phyloP scores from a whole-genome alignment of 345 rosid species.

The Syzygium oleosum region DNA sequence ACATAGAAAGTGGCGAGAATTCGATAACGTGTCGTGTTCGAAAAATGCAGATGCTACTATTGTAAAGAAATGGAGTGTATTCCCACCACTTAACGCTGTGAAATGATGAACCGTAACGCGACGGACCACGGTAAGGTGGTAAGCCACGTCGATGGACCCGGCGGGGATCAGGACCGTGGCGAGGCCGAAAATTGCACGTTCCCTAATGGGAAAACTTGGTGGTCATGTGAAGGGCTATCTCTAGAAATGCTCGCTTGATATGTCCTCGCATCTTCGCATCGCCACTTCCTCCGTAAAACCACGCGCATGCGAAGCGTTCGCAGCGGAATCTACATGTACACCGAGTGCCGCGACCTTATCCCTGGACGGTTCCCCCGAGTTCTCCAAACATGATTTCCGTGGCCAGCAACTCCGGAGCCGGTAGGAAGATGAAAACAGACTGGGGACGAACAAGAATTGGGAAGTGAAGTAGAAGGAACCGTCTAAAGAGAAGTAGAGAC shows the following conservation, averaged over 20 bases:
- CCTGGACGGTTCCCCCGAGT: neutral
- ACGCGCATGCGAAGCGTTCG: no score
- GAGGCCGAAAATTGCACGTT: neutral
- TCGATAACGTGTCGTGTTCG: neutral
- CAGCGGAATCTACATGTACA: neutral
- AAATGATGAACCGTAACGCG: neutral
- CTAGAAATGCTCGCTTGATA: no score
- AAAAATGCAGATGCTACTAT: neutral
- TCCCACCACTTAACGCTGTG: neutral
- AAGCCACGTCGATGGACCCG: neutral
- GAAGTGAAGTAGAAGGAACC: neutral
- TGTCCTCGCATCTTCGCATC: no score
- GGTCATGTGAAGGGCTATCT: no score
- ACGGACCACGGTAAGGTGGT: neutral
- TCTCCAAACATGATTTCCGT: neutral
- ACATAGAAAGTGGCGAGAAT: neutral
- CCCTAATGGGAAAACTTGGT: neutral
- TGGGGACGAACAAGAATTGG: neutral
- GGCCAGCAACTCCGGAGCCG: neutral
- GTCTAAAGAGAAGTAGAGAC: neutral
- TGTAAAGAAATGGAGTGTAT: neutral
- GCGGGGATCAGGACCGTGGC: neutral
- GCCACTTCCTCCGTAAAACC: no score
- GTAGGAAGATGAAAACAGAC: neutral
- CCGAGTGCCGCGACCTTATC: neutral